Conservation (phyloP, 2,329 filamentous ascomycete genomes). For the Microcyclospora tardicrescens region DNA sequence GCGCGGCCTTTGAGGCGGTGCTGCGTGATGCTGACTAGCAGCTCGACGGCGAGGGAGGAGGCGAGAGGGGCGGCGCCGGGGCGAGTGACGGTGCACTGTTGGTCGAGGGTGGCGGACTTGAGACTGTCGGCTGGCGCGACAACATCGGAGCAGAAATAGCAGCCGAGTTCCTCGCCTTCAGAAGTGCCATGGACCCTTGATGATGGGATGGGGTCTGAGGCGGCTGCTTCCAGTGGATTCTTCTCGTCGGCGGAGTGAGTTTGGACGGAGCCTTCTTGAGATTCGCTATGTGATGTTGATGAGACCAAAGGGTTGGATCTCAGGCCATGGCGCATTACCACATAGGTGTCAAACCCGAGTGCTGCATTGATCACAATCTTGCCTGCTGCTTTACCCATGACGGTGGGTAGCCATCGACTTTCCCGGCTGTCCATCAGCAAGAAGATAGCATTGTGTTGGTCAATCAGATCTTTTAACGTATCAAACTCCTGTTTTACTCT, state of each 20-base stretch:
- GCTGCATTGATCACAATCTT: slow-evolving; percentile 98
- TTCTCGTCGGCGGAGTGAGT: slow-evolving; percentile 11
- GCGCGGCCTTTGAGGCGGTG: slow-evolving; percentile 36
- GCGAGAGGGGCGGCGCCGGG: slow-evolving; percentile 87
- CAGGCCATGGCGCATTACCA: slow-evolving; percentile 90
- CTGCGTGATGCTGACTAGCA: slow-evolving; percentile 76
- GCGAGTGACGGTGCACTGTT: slow-evolving; percentile 94
- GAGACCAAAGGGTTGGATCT: slow-evolving; percentile 25
- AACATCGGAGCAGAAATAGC: slow-evolving; percentile 98
- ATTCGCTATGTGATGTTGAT: slow-evolving; percentile 6
- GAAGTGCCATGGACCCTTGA: slow-evolving; percentile 15
- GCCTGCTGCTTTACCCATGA: slow-evolving; percentile 84
- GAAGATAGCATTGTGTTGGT: slow-evolving; percentile 83
- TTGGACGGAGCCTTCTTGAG: slow-evolving; percentile 11
- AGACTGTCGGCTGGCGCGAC: slow-evolving; percentile 87
- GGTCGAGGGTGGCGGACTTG: slow-evolving; percentile 88
- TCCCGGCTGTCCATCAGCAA: slow-evolving; percentile 98
- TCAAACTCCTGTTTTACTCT: slow-evolving; percentile 63
- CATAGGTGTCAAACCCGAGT: slow-evolving; percentile 89
- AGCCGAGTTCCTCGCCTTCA: slow-evolving; percentile 61
- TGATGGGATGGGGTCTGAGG: slow-evolving; percentile 8
- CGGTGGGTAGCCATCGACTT: slow-evolving; percentile 85
- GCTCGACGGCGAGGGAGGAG: slow-evolving; percentile 78
- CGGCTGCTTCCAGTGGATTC: slow-evolving; percentile 10
- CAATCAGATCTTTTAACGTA: slow-evolving; percentile 58